Evolutionary conservation across 768 basidiomycete species (phyloP).

Genomic region (Mycena venus): DNA sequence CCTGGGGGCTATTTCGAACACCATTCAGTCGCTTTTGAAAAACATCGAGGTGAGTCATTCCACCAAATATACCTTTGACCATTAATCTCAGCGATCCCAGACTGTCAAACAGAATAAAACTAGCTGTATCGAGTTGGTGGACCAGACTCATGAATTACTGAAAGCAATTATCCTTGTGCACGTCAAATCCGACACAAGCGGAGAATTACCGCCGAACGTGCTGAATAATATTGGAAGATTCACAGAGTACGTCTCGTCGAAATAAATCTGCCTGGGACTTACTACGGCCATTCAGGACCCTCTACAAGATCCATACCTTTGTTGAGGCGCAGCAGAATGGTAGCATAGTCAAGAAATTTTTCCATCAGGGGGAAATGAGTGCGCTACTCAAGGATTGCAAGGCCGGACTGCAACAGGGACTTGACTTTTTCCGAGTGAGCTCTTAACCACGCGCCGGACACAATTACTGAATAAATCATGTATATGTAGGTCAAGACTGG

Average conservation of each 20-base stretch:
- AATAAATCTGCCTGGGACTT: background rate
- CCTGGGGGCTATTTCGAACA: too few species aligned
- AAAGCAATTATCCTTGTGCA: too few species aligned
- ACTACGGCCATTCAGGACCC: background rate
- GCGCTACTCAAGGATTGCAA: background rate
- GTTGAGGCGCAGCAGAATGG: too few species aligned
- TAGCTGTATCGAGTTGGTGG: too few species aligned
- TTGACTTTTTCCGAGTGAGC: too few species aligned
- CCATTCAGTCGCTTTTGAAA: too few species aligned
- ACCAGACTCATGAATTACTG: too few species aligned
- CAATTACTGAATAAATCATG: background rate
- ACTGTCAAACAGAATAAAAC: too few species aligned
- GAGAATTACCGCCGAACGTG: background rate
- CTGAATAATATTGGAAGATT: background rate
- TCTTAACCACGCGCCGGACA: background rate
- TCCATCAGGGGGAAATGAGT: background rate
- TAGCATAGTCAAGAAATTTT: background rate
- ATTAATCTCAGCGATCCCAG: too few species aligned
- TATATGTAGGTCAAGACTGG: background rate
- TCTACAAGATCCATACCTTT: background rate
- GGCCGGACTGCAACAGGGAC: background rate
- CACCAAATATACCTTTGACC: too few species aligned
- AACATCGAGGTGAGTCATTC: too few species aligned
- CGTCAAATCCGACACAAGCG: background rate
- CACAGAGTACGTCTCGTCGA: background rate